Conservation (phyloP, 1,284 basidiomycete genomes). For the Apiotrichum akiyoshidainum region DNA sequence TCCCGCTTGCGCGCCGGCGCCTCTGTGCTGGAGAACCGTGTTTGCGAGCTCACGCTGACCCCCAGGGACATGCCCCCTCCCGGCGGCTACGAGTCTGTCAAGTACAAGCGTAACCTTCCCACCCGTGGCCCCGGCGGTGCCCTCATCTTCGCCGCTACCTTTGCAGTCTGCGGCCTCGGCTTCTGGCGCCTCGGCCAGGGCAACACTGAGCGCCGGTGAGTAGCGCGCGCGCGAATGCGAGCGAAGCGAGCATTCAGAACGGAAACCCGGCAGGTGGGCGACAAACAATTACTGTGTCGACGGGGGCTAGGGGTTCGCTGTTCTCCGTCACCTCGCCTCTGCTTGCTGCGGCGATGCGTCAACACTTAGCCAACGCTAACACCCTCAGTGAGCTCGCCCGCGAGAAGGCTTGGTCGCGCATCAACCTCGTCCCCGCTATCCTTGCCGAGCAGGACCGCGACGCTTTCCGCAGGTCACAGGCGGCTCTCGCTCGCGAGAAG, state of each 20-base stretch:
- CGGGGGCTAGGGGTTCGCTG: background rate
- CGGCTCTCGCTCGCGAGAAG: slow-evolving; percentile 74
- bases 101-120: slow-evolving; percentile 95
- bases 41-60: slow-evolving; percentile 4
- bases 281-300: too few relatives aligned
- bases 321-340: background rate
- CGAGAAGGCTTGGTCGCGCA: slow-evolving; percentile 93
- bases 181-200: slow-evolving; percentile 89
- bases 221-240: slow-evolving; percentile 13
- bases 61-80: slow-evolving; percentile 89
- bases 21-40: background rate
- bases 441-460: slow-evolving; percentile 93
- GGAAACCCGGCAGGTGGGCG: too few relatives aligned
- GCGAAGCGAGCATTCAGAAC: background rate
- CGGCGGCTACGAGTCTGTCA: slow-evolving; percentile 88
- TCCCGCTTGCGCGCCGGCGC: too few relatives aligned
- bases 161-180: slow-evolving; percentile 81
- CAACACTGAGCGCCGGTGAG: slow-evolving; percentile 88
- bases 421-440: slow-evolving; percentile 87
- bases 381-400: slow-evolving; percentile 82
- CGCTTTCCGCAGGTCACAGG: slow-evolving; percentile 74
- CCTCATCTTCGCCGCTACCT: slow-evolving; percentile 78
- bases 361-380: slow-evolving; percentile 3
- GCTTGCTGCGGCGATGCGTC: background rate
- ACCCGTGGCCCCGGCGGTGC: slow-evolving; percentile 84